These are phyloP conservation scores for Aspergillus amoenus DNA, from an alignment of 2,329 filamentous ascomycete species.

Conservation along the genomic window DNA sequence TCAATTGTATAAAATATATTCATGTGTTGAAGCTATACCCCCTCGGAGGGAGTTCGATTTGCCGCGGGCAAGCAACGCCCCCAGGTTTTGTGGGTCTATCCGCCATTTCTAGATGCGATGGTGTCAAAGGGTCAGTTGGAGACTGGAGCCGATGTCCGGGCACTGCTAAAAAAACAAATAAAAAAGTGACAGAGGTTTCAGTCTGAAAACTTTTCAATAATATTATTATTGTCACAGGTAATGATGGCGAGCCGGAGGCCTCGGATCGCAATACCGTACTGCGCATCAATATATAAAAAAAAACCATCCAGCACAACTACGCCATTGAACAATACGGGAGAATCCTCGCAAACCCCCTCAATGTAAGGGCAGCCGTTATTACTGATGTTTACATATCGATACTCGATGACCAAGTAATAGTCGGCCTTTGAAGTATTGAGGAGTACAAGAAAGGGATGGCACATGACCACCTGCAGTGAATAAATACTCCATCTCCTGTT, in stretches of 20 bases:
- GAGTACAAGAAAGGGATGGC: not conserved
- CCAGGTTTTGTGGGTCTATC: constrained; percentile 19
- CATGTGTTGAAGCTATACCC: no score
- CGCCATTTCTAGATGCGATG: constrained; percentile 5
- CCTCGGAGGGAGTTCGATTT: no score
- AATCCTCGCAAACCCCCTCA: not conserved
- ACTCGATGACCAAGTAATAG: not conserved
- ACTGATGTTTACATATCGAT: not conserved
- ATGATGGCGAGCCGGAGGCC: not conserved
- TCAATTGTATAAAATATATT: no score
- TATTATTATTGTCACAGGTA: not conserved
- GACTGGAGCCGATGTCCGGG: not conserved
- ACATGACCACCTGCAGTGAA: not conserved
- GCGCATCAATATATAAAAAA: not conserved
- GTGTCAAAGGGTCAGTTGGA: not conserved
- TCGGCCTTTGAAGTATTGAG: no score
- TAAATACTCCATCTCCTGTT: not conserved
- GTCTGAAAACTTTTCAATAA: not conserved
- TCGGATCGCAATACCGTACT: not conserved
- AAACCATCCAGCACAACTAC: not conserved
- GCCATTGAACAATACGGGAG: not conserved
- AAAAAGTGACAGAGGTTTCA: not conserved
- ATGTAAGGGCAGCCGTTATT: not conserved
- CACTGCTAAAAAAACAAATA: not conserved
- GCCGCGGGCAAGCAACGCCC: not conserved